Evolutionary conservation across 306 rosid genomes (phyloP), one percentile per base, ranked within the genome.

Genomic region (Mimosa pudica): DNA sequence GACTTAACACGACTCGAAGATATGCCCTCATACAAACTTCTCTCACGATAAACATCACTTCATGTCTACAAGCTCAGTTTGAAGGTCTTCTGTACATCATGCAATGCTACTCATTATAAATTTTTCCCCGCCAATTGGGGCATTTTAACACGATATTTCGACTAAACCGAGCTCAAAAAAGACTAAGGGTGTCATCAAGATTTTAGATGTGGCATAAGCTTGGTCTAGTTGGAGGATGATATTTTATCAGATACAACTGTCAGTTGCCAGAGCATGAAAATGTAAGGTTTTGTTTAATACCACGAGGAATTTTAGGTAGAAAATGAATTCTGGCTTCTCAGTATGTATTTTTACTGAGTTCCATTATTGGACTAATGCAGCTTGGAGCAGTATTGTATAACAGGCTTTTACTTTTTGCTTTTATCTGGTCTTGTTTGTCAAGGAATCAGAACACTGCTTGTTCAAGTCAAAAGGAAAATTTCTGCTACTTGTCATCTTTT

Each of bases 21-120:
- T 73, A 76, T 91, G 83, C 92, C 93, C 6, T 89, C 93, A 6
- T 91, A 89, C 54, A 33, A 83, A 79, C 92, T 91, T 70, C 96
- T 91, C 52, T 76, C 88, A 6, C 66, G 79, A 70, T 89, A 88
- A 80, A 75, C 38, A 41, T 79, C 33, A 10, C 69, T 67, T 42
- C 58, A 42, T 42, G 64, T 61, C 61, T 54, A 61, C 76, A 38
- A 30, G 71, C 42, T 58, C 81, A 65, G 77, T 77, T 68, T 70
- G 66, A 80, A 71, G 80, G 88, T 71, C 74, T 77, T 81, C 82
- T 51, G 86, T 84, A 88, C 84, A 85, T 85, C 89, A 77, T 77
- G 41, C 1, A 57, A 80, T 74, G 80, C 35, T 58, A 70, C 73
- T 68, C 68, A 13, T 70, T 49, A 69, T 75, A 55, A 17, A 64